A percentile compares a stretch with the other conserved stretches of the same genome.
These are phyloP conservation scores for Lentinula aciculospora DNA, from an alignment of 768 basidiomycete genomes.

Conservation along the genomic window DNA sequence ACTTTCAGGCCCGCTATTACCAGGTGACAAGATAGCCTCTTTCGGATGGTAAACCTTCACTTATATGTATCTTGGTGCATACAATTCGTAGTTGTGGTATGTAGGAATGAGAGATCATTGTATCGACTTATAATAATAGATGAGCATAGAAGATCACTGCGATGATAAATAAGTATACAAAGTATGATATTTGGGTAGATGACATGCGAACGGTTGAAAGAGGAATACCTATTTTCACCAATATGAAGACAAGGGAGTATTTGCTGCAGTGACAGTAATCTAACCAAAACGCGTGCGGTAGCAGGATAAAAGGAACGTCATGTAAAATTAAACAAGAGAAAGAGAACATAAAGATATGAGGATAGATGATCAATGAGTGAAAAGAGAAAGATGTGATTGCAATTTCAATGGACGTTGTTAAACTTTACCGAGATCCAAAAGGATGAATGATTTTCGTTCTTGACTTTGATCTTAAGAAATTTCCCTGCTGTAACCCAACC, in stretches of 20 bases:
- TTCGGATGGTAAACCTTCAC: neutral
- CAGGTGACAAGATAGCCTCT: neutral
- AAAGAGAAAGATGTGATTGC: neutral
- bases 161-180: neutral
- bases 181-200: neutral
- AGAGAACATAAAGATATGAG: neutral
- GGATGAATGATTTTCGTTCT: too few species aligned
- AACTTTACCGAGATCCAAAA: neutral
- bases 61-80: too few species aligned
- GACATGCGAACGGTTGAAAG: neutral
- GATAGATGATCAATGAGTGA: neutral
- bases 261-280: neutral
- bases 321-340: neutral
- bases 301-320: neutral
- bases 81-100: neutral
- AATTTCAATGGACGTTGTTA: neutral
- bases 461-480: too few species aligned
- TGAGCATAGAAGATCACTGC: neutral
- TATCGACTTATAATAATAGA: neutral
- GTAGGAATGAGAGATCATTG: neutral
- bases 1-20: constrained; percentile 7
- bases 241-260: neutral
- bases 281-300: neutral
- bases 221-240: too few species aligned
- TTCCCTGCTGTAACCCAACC: too few species aligned